phyloP scores from a whole-genome alignment of 2,329 filamentous ascomycete genomes.

The Calonectria hawksworthii region DNA sequence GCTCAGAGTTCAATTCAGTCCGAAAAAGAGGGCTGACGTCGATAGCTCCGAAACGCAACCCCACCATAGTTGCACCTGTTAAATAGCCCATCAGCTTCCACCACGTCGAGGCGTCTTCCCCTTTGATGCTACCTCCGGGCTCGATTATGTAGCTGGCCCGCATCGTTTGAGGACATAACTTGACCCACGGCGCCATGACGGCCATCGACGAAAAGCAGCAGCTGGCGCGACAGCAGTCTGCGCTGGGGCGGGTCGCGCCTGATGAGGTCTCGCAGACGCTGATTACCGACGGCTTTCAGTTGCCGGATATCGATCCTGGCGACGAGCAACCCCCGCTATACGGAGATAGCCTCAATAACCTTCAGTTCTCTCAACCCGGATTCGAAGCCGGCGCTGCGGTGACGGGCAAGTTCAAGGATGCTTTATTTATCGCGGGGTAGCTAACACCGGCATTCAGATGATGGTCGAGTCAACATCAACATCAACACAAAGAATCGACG shows the following conservation, averaged over 20 bases:
- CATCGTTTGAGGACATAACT: background rate
- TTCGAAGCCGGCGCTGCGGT: slow-evolving; percentile 74
- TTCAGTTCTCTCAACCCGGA: slow-evolving; percentile 73
- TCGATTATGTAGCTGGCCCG: slow-evolving; percentile 15
- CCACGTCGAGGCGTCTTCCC: background rate
- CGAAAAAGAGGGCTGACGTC: slow-evolving; percentile 15
- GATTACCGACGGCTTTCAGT: slow-evolving; percentile 56
- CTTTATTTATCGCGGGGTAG: background rate
- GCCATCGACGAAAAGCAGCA: slow-evolving; percentile 46
- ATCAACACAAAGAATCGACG: slow-evolving; percentile 79
- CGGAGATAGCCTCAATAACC: slow-evolving; percentile 67
- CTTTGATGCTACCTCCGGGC: background rate
- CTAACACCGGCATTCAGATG: slow-evolving; percentile 60
- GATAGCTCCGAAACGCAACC: slow-evolving; percentile 6
- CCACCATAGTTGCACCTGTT: slow-evolving; percentile 3
- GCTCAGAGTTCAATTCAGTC: background rate
- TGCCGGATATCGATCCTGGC: slow-evolving; percentile 57
- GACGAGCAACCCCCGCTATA: slow-evolving; percentile 69
- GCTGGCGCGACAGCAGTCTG: slow-evolving; percentile 38
- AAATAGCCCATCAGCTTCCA: background rate
- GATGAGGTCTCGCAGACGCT: slow-evolving; percentile 45
- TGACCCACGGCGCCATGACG: slow-evolving; percentile 40
- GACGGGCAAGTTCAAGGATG: slow-evolving; percentile 57
- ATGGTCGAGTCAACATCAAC: slow-evolving; percentile 84
- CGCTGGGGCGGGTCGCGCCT: slow-evolving; percentile 28